These are phyloP conservation scores for Fraxinus paxiana DNA, from an alignment of 305 asterid genomes.

Conservation along the genomic window DNA sequence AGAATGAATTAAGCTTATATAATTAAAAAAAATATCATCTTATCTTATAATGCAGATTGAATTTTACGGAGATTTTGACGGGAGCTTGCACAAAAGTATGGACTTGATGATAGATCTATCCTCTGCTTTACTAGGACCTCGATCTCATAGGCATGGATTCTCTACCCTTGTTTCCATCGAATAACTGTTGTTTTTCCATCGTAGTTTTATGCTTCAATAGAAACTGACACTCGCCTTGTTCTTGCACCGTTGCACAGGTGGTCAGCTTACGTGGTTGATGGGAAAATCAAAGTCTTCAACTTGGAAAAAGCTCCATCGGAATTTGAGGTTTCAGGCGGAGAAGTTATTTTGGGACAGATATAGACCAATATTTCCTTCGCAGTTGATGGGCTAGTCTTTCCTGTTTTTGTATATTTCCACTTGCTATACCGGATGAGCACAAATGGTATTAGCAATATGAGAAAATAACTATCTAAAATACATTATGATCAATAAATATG, in stretches of 20 bases:
- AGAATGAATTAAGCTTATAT: not conserved
- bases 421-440: not conserved
- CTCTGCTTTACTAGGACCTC: slow-evolving; percentile 77
- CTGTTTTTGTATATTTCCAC: not conserved
- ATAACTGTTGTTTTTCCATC: not conserved
- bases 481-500: not conserved
- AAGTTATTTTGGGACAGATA: slow-evolving; percentile 67
- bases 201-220: not conserved
- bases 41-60: slow-evolving; percentile 53
- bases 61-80: slow-evolving; percentile 92
- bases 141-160: slow-evolving; percentile 62
- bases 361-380: slow-evolving; percentile 23
- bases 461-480: not conserved
- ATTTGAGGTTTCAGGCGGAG: slow-evolving; percentile 80
- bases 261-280: slow-evolving; percentile 87
- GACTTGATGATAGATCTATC: slow-evolving; percentile 72
- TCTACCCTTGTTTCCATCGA: not conserved
- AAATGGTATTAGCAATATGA: not conserved
- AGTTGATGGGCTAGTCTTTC: not conserved
- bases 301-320: slow-evolving; percentile 83
- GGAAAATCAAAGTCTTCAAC: slow-evolving; percentile 68
- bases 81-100: slow-evolving; percentile 83
- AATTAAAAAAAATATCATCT: not conserved
- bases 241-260: slow-evolving; percentile 58
- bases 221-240: not conserved